Evolutionary conservation across 1,284 basidiomycete genomes (phyloP).

Genomic region (Apiotrichum mycotoxinovorans): DNA sequence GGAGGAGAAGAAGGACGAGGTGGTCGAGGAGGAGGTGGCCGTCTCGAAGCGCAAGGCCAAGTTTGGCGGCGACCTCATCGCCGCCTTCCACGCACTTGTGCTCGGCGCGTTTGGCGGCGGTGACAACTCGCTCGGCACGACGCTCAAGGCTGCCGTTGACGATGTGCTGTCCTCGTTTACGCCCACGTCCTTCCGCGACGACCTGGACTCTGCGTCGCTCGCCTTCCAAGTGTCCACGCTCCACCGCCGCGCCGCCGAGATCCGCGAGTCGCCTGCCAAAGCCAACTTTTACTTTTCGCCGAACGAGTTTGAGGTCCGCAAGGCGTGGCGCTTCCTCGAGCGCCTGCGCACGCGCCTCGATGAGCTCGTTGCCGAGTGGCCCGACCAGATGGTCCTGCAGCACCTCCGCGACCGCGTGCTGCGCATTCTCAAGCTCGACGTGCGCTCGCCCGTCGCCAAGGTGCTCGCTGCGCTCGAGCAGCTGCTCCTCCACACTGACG

Average conservation of each 20-base stretch:
- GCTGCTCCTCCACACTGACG: constrained; percentile 80
- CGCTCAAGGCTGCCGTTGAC: constrained; percentile 25
- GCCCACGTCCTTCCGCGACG: constrained; percentile 23
- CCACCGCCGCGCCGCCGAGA: constrained; percentile 34
- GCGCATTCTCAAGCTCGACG: constrained; percentile 62
- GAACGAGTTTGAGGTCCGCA: constrained; percentile 67
- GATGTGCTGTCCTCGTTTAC: constrained; percentile 27
- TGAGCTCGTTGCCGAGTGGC: constrained; percentile 74
- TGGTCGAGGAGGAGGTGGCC: constrained; percentile 13
- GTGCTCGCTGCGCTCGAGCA: constrained; percentile 82
- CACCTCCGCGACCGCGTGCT: constrained; percentile 77
- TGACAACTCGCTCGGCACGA: constrained; percentile 1
- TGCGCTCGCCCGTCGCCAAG: constrained; percentile 74
- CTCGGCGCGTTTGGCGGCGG: constrained; percentile 18
- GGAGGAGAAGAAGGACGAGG: constrained; percentile 8
- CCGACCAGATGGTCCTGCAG: constrained; percentile 93
- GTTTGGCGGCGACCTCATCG: constrained; percentile 24
- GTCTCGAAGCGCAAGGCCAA: constrained; percentile 17
- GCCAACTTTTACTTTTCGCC: constrained; percentile 74
- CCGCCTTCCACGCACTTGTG: constrained; percentile 32
- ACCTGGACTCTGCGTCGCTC: constrained; percentile 33
- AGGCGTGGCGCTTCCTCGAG: constrained; percentile 58
- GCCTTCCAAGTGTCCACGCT: constrained; percentile 38
- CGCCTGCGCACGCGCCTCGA: constrained; percentile 59
- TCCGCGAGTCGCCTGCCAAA: constrained; percentile 51